phyloP scores from a whole-genome alignment of 78 protist genomes.

The Goniomonas avonlea region DNA sequence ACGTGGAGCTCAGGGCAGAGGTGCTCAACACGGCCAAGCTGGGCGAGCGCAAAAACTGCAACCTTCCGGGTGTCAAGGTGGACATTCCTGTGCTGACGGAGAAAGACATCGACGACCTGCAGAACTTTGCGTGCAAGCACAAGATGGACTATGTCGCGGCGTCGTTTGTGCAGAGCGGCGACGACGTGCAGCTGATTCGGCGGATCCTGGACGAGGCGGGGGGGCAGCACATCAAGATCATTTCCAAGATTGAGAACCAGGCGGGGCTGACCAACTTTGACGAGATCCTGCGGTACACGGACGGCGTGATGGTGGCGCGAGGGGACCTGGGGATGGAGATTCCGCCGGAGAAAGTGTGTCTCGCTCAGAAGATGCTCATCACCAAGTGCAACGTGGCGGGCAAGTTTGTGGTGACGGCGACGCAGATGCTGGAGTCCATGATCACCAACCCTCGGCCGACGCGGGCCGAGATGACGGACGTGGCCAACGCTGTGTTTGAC shows the following conservation, averaged over 20 bases:
- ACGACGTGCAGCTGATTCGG: slow-evolving; percentile 21
- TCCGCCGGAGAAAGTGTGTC: slow-evolving; percentile 58
- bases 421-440: slow-evolving; percentile 79
- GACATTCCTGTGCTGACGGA: slow-evolving; percentile 67
- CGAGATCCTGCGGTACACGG: slow-evolving; percentile 61
- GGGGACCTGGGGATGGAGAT: slow-evolving; percentile 89
- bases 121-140: slow-evolving; percentile 15
- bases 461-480: slow-evolving; percentile 80
- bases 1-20: background rate
- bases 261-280: slow-evolving; percentile 71
- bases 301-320: slow-evolving; percentile 92
- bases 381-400: slow-evolving; percentile 55
- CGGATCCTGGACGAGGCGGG: slow-evolving; percentile 11
- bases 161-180: slow-evolving; percentile 29
- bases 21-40: slow-evolving; percentile 56
- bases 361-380: slow-evolving; percentile 79
- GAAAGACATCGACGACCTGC: slow-evolving; percentile 63
- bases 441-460: slow-evolving; percentile 80
- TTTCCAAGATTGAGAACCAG: slow-evolving; percentile 82
- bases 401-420: slow-evolving; percentile 57
- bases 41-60: slow-evolving; percentile 61
- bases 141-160: slow-evolving; percentile 17
- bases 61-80: slow-evolving; percentile 63
- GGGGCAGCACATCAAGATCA: slow-evolving; percentile 34
- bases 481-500: slow-evolving; percentile 61